Evolutionary conservation across 2,329 filamentous ascomycete genomes (phyloP).

Genomic region (Penicillium sp.): DNA sequence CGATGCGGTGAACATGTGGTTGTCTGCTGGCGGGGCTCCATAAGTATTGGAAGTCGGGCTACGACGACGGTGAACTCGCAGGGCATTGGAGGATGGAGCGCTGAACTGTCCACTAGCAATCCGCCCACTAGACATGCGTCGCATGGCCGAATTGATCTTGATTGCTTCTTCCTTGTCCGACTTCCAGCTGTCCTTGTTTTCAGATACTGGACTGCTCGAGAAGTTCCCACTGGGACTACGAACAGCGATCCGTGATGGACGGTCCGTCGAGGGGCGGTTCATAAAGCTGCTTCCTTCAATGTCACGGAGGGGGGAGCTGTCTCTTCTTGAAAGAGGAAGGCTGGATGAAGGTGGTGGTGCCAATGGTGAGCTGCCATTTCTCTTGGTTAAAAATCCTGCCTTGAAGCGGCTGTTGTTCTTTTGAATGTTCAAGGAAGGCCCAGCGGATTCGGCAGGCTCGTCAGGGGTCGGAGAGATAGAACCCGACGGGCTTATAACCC

Average conservation of each 20-base stretch:
- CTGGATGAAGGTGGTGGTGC: constrained; percentile 59
- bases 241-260: constrained; percentile 39
- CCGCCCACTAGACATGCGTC: constrained; percentile 48
- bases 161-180: constrained; percentile 52
- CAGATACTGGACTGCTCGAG: constrained; percentile 42
- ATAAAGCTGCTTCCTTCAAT: constrained; percentile 52
- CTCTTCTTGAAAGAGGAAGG: constrained; percentile 60
- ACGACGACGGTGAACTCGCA: constrained; percentile 53
- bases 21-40: constrained; percentile 57
- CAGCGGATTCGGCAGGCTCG: constrained; percentile 46
- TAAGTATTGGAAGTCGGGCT: constrained; percentile 54
- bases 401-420: constrained; percentile 78
- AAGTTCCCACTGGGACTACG: constrained; percentile 42
- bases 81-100: constrained; percentile 38
- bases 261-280: constrained; percentile 49
- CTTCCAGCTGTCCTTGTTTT: constrained; percentile 52
- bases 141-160: constrained; percentile 57
- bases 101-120: constrained; percentile 39
- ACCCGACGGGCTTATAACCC: constrained; percentile 39
- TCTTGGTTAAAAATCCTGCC: constrained; percentile 78
- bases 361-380: constrained; percentile 63
- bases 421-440: constrained; percentile 60
- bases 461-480: constrained; percentile 58
- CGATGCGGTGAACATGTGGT: constrained; percentile 62
- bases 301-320: constrained; percentile 55